Evolutionary conservation across 2,329 filamentous ascomycete genomes (phyloP).

Genomic region (Phialophora chinensis): DNA sequence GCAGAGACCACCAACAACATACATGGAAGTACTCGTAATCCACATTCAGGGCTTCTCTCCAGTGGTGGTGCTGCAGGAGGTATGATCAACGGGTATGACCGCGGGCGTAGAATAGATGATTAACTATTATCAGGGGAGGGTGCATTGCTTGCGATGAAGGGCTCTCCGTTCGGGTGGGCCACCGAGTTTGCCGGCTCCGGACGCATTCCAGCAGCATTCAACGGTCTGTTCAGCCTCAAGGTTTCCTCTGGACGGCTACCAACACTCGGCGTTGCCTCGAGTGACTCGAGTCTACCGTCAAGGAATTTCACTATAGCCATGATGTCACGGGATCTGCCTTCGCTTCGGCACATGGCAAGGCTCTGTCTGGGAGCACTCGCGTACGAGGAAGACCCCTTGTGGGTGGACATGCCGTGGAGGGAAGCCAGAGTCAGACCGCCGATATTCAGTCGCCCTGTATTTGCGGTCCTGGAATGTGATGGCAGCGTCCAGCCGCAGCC

Average conservation of each 20-base stretch:
- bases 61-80: slow-evolving; percentile 48
- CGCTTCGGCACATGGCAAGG: slow-evolving; percentile 28
- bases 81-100: slow-evolving; percentile 1
- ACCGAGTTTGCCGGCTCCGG: slow-evolving; percentile 47
- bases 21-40: slow-evolving; percentile 50
- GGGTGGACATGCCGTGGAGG: slow-evolving; percentile 30
- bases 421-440: slow-evolving; percentile 21
- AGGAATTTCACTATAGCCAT: slow-evolving; percentile 42
- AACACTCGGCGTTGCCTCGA: slow-evolving; percentile 21
- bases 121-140: slow-evolving; percentile 42
- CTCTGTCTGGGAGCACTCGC: slow-evolving; percentile 31
- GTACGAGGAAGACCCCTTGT: slow-evolving; percentile 22
- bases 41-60: slow-evolving; percentile 42
- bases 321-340: slow-evolving; percentile 38
- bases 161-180: slow-evolving; percentile 42
- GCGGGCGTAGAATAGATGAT: not conserved
- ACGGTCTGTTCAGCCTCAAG: slow-evolving; percentile 34
- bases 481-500: slow-evolving; percentile 30
- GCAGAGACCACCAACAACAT: slow-evolving; percentile 50
- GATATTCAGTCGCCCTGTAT: slow-evolving; percentile 15
- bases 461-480: slow-evolving; percentile 30
- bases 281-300: slow-evolving; percentile 40
- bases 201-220: slow-evolving; percentile 45
- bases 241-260: slow-evolving; percentile 24
- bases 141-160: slow-evolving; percentile 44